Base-by-base conservation (phyloP, 1,139 yeast genomes). In the Pichia sp. region DNA sequence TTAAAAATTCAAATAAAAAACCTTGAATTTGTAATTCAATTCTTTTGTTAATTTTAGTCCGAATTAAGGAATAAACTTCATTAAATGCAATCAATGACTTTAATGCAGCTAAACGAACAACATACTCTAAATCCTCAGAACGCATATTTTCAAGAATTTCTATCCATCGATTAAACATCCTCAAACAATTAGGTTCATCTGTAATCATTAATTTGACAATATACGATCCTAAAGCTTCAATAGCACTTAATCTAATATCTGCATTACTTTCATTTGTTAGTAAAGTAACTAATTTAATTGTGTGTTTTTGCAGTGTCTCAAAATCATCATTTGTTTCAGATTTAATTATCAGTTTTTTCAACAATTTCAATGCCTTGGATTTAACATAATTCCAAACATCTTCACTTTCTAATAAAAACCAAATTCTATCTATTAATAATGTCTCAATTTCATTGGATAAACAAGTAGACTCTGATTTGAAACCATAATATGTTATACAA, bases 201-300 rank as follows among this genome's bases (percentile, higher is more conserved):
- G 10, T 5, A 7, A 44, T 8, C 48, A 53, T 27, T 7, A 48
- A 30, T 7, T 40, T 45, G 4, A 67, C 70, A 26, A 69, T 62
- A 39, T 74, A 63, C 0, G 73, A 64, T 0, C 86, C 84, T 11
- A 79, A 58, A 0, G 76, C 68, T 56, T 77, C 79, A 44, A 81
- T 59, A 0, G 79, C 70, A 2, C 76, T 68, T 32, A 75, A 66
- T 46, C 67, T 69, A 9, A 78, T 66, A 41, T 73, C 79, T 52
- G 76, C 79, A 46, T 76, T 73, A 29, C 58, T 59, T 3, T 59
- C 53, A 1, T 57, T 53, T 2, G 56, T 41, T 9, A 39, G 31
- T 7, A 69, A 56, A 1, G 53, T 42, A 18, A 67, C 54, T 37
- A 74, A 56, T 0, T 55, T 49, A 0, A 56, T 50, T 45, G 69